phyloP scores from a whole-genome alignment of 805 yeast genomes.

The Pichia membranifaciens region DNA sequence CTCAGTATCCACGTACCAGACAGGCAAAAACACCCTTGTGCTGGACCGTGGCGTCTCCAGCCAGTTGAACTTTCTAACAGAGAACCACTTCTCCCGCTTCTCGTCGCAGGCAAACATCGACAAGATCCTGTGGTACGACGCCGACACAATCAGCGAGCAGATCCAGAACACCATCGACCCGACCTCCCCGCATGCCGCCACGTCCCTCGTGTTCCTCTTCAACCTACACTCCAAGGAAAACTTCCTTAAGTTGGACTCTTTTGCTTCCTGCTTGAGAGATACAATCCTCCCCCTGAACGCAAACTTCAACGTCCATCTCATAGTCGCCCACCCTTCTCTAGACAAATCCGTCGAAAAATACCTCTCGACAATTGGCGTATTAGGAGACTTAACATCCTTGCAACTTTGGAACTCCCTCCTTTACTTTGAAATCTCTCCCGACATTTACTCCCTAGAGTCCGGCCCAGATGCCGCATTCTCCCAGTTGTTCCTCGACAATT shows the following conservation, averaged over 20 bases:
- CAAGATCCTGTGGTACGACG: conserved; percentile 29
- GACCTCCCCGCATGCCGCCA: conserved; percentile 10
- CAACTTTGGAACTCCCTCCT: conserved; percentile 9
- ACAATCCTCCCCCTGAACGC: background rate
- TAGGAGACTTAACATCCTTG: conserved; percentile 22
- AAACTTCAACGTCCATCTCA: conserved; percentile 2
- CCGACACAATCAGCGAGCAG: conserved; percentile 3
- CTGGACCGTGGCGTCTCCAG: conserved; percentile 24
- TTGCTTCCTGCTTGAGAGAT: background rate
- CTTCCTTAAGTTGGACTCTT: conserved; percentile 1
- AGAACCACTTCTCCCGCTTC: conserved; percentile 22
- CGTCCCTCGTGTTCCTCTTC: conserved; percentile 12
- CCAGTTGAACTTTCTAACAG: conserved; percentile 23
- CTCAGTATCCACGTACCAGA: background rate
- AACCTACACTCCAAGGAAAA: background rate
- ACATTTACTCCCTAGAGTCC: conserved; percentile 38
- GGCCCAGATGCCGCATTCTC: conserved; percentile 16
- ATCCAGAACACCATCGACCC: background rate
- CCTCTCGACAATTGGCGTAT: conserved; percentile 22
- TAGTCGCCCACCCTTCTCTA: conserved; percentile 4
- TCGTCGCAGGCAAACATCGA: conserved; percentile 21
- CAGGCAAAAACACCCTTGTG: conserved; percentile 11
- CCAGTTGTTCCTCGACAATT: conserved; percentile 15
- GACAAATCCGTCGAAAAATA: conserved; percentile 15
- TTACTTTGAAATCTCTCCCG: conserved; percentile 37